phyloP scores from a whole-genome alignment of 345 rosid genomes.

The Moringa oleifera region DNA sequence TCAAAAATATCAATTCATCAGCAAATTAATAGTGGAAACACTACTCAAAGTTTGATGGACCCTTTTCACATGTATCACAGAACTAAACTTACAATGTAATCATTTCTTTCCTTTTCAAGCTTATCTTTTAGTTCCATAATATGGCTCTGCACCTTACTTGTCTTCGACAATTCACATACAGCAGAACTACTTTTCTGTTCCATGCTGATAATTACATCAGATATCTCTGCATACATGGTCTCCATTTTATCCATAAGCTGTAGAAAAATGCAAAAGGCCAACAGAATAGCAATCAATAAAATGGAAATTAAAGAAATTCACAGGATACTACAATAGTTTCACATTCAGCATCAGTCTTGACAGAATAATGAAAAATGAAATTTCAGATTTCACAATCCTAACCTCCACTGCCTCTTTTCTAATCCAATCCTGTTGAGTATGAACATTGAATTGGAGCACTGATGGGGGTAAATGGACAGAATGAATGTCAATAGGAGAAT shows the following conservation, averaged over 20 bases:
- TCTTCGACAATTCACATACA: slow-evolving; percentile 39
- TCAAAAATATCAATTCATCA: not conserved
- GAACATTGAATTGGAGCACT: slow-evolving; percentile 59
- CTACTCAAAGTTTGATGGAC: not conserved
- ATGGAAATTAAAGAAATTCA: too few relatives aligned
- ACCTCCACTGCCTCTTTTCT: slow-evolving; percentile 80
- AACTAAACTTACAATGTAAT: slow-evolving; percentile 52
- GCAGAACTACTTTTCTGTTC: slow-evolving; percentile 47
- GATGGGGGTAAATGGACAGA: slow-evolving; percentile 76
- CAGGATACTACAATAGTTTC: not conserved
- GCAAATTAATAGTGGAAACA: not conserved
- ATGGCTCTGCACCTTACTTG: slow-evolving; percentile 40
- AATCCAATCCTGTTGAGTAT: slow-evolving; percentile 66
- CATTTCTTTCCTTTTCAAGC: slow-evolving; percentile 56
- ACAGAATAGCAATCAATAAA: not conserved
- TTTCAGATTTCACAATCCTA: not conserved
- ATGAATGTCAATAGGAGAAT: slow-evolving; percentile 87
- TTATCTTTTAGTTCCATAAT: slow-evolving; percentile 59
- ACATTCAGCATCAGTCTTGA: not conserved
- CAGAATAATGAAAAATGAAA: too few relatives aligned
- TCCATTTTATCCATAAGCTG: slow-evolving; percentile 72
- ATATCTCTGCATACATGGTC: slow-evolving; percentile 56
- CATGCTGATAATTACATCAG: slow-evolving; percentile 48
- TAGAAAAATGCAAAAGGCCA: slow-evolving; percentile 1
- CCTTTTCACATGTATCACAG: not conserved